Percentiles rank a stretch among this genome's conserved stretches.
These are phyloP conservation scores for Ophiostoma montium DNA, from an alignment of 2,329 filamentous ascomycete genomes.

Conservation along the genomic window DNA sequence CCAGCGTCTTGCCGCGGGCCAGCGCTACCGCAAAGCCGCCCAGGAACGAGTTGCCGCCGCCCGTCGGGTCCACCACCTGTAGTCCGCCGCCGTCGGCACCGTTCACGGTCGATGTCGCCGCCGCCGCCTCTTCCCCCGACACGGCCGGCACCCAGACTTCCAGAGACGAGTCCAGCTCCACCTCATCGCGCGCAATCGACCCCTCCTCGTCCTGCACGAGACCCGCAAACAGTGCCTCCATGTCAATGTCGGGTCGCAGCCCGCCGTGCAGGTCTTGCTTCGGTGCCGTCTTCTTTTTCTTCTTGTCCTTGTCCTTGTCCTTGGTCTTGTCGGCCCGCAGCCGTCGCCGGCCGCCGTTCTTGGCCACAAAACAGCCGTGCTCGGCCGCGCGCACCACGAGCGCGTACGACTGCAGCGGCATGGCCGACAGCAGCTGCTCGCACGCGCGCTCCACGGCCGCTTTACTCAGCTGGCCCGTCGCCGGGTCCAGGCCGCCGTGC, in stretches of 20 bases:
- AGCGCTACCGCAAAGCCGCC: slow-evolving; percentile 44
- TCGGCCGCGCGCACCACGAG: slow-evolving; percentile 59
- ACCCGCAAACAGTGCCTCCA: slow-evolving; percentile 47
- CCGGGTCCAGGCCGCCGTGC: slow-evolving; percentile 36
- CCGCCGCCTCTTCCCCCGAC: slow-evolving; percentile 28
- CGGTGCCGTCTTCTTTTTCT: slow-evolving; percentile 14
- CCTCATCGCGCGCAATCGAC: slow-evolving; percentile 39
- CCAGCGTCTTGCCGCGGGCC: slow-evolving; percentile 43
- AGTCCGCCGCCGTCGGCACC: slow-evolving; percentile 12
- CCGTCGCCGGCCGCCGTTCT: slow-evolving; percentile 35
- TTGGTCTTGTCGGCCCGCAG: slow-evolving; percentile 19
- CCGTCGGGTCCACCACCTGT: slow-evolving; percentile 78
- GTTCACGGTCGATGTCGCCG: no score
- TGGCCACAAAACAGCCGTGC: slow-evolving; percentile 53
- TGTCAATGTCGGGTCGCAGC: slow-evolving; percentile 45
- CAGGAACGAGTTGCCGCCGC: slow-evolving; percentile 84
- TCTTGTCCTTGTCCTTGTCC: slow-evolving; percentile 12
- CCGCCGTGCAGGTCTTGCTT: slow-evolving; percentile 36
- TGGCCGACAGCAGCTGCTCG: slow-evolving; percentile 47
- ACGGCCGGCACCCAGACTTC: slow-evolving; percentile 69
- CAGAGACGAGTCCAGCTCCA: slow-evolving; percentile 48
- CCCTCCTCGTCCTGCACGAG: slow-evolving; percentile 40
- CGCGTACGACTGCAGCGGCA: slow-evolving; percentile 50
- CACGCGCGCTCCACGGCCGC: slow-evolving; percentile 42
- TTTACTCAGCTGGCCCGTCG: slow-evolving; percentile 38